Percentiles rank a stretch among this genome's conserved stretches.
Conservation (phyloP, 495 filamentous ascomycete genomes). For the Cudoniella acicularis region DNA sequence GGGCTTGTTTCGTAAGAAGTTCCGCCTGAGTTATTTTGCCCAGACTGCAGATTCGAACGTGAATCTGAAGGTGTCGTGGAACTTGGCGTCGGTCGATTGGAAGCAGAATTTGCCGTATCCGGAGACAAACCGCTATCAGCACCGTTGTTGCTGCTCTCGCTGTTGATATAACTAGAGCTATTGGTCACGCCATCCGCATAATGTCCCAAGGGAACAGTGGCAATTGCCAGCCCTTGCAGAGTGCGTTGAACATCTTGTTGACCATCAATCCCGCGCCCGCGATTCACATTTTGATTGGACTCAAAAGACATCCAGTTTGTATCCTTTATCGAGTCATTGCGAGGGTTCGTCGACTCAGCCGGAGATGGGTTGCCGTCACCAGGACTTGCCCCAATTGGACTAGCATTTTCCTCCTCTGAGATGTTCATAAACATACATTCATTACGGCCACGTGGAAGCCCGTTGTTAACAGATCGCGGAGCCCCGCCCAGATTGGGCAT, state of each 20-base stretch:
- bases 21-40: constrained; percentile 27
- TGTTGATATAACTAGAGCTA: constrained; percentile 26
- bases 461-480: not conserved
- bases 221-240: constrained; percentile 27
- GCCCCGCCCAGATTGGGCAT: constrained; percentile 8
- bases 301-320: constrained; percentile 12
- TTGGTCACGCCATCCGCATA: constrained; percentile 15
- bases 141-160: constrained; percentile 24
- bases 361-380: constrained; percentile 4
- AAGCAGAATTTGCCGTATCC: constrained; percentile 36
- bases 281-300: not conserved
- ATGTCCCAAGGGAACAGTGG: constrained; percentile 9
- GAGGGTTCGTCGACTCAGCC: not conserved
- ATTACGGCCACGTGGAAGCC: constrained; percentile 11
- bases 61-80: constrained; percentile 45
- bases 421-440: constrained; percentile 18
- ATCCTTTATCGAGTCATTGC: not conserved
- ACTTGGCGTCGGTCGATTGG: constrained; percentile 47
- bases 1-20: constrained; percentile 43
- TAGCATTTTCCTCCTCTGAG: constrained; percentile 11
- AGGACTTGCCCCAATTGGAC: constrained; percentile 4
- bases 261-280: not conserved
- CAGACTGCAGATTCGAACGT: constrained; percentile 27
- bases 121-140: constrained; percentile 19
- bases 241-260: constrained; percentile 29